Conservation (phyloP, 371 early-diverging fungal species). For the Apophysomyces elegans region DNA sequence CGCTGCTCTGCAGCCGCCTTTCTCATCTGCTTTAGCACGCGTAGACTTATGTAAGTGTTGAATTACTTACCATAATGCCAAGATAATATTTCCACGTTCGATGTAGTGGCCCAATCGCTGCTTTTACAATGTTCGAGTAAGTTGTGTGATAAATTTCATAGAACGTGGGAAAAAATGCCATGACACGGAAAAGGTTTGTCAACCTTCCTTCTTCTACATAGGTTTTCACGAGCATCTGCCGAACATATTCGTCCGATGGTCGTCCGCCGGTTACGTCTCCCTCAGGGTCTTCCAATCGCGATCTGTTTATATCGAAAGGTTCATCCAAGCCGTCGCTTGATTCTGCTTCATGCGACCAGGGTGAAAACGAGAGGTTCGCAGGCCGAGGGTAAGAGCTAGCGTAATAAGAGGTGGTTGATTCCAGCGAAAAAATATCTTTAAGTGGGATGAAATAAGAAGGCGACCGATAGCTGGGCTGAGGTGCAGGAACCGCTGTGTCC, state of each 20-base stretch:
- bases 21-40: too few relatives aligned
- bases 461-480: constrained; percentile 55
- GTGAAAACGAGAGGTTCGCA: constrained; percentile 46
- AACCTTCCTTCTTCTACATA: constrained; percentile 62
- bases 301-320: not conserved
- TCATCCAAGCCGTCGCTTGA: constrained; percentile 16
- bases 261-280: constrained; percentile 40
- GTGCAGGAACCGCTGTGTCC: constrained; percentile 52
- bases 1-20: constrained; percentile 66
- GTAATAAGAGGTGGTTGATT: constrained; percentile 31
- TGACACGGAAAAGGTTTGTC: constrained; percentile 57
- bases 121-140: constrained; percentile 44
- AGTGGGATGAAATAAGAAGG: constrained; percentile 65
- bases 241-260: constrained; percentile 51
- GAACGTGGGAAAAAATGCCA: constrained; percentile 69
- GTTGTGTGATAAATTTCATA: constrained; percentile 59
- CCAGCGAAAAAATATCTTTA: constrained; percentile 50
- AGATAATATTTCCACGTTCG: constrained; percentile 65
- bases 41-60: not conserved
- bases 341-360: constrained; percentile 48
- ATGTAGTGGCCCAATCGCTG: constrained; percentile 58
- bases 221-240: constrained; percentile 58
- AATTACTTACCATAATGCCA: constrained; percentile 57
- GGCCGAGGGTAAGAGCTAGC: constrained; percentile 46
- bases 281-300: constrained; percentile 9